These are phyloP conservation scores for Hanseniaspora uvarum DNA, from an alignment of 1,139 yeast genomes.

Conservation along the genomic window DNA sequence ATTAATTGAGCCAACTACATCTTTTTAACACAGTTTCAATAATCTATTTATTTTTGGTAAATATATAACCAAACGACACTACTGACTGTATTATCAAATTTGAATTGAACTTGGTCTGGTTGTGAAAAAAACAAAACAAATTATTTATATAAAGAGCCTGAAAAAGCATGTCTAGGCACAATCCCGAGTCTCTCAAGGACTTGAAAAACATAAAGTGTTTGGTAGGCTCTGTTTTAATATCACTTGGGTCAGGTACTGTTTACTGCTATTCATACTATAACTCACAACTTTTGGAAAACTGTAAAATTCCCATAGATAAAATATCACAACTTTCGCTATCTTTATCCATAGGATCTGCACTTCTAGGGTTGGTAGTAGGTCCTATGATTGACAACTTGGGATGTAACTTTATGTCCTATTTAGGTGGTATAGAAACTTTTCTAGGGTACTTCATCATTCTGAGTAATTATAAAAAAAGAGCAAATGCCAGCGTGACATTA, in stretches of 20 bases:
- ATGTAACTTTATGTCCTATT: constrained; percentile 41
- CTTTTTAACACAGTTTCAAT: too few relatives aligned
- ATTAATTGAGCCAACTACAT: neutral
- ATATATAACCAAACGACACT: too few relatives aligned
- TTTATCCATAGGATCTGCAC: constrained; percentile 51
- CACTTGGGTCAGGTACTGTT: constrained; percentile 57
- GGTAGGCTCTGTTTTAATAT: constrained; percentile 32
- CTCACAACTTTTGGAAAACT: constrained; percentile 52
- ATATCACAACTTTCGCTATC: constrained; percentile 58
- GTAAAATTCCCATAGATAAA: constrained; percentile 48
- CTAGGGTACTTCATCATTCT: constrained; percentile 36
- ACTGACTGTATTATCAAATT: too few relatives aligned
- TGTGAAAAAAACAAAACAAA: neutral
- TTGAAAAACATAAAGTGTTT: constrained; percentile 18
- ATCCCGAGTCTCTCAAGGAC: constrained; percentile 6
- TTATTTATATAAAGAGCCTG: neutral
- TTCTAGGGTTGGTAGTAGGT: constrained; percentile 65
- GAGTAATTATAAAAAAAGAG: constrained; percentile 29
- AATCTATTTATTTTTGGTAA: too few relatives aligned
- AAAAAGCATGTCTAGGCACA: neutral
- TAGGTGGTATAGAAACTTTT: constrained; percentile 44
- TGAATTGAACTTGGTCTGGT: too few relatives aligned
- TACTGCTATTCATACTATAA: constrained; percentile 63
- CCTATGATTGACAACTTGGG: constrained; percentile 52
- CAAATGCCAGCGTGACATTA: constrained; percentile 29